Conservation (phyloP, 2,329 filamentous ascomycete species). For the Sclerotinia spermophila region DNA sequence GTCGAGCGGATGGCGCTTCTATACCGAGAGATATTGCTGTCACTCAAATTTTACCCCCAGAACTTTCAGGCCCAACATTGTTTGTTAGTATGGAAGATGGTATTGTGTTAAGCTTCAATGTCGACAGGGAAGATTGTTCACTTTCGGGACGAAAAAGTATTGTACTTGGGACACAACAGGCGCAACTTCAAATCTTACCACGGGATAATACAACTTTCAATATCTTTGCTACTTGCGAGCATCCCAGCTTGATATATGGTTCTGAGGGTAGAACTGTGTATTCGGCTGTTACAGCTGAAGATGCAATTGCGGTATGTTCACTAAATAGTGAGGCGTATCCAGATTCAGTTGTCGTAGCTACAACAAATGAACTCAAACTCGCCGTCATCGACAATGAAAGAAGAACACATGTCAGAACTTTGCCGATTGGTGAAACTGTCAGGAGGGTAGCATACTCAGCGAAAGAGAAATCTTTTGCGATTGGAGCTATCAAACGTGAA, state of each 20-base stretch:
- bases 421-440: conserved; percentile 77
- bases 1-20: conserved; percentile 63
- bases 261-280: conserved; percentile 85
- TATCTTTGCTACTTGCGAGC: conserved; percentile 90
- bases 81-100: conserved; percentile 92
- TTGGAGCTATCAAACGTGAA: conserved; percentile 78
- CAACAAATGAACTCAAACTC: conserved; percentile 70
- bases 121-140: conserved; percentile 57
- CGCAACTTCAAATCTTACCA: conserved; percentile 75
- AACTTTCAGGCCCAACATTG: conserved; percentile 62
- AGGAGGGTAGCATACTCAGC: conserved; percentile 83
- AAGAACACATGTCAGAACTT: conserved; percentile 80
- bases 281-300: conserved; percentile 87
- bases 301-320: conserved; percentile 74
- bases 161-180: conserved; percentile 79
- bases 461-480: conserved; percentile 73
- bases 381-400: conserved; percentile 78
- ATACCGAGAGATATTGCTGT: conserved; percentile 80
- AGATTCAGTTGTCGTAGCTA: conserved; percentile 75
- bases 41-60: conserved; percentile 68
- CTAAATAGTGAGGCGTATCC: conserved; percentile 83
- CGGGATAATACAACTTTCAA: conserved; percentile 65
- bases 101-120: conserved; percentile 77
- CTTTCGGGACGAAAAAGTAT: conserved; percentile 75
- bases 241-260: conserved; percentile 89